A percentile compares a stretch with the other conserved stretches of the same genome.
Evolutionary conservation across 2,329 filamentous ascomycete species (phyloP).

Genomic region (Sporothrix luriei): DNA sequence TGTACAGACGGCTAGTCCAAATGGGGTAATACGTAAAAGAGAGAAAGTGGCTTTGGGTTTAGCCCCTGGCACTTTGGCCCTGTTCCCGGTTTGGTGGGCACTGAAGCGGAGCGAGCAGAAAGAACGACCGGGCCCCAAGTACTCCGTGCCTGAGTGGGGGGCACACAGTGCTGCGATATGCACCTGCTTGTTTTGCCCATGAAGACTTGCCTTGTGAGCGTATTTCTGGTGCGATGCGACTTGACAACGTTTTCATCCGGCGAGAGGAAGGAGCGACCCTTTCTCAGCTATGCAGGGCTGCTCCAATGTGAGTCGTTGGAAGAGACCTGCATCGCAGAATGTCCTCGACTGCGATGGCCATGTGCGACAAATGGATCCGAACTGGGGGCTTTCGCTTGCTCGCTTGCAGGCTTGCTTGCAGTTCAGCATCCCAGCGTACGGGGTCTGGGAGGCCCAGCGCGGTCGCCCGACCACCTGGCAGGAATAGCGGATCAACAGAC

Average conservation of each 20-base stretch:
- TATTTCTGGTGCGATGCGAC: not conserved
- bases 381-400: slow-evolving; percentile 8
- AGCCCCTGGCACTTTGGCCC: not conserved
- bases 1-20: slow-evolving; percentile 12
- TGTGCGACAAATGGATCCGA: no score
- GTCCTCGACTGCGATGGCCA: not conserved
- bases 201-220: not conserved
- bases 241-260: not conserved
- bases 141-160: slow-evolving; percentile 22
- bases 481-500: not conserved
- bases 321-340: not conserved
- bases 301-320: not conserved
- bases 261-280: slow-evolving; percentile 1
- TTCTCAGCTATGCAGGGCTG: not conserved
- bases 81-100: not conserved
- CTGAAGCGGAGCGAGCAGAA: not conserved
- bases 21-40: slow-evolving; percentile 26
- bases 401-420: no score
- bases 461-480: not conserved
- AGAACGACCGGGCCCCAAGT: slow-evolving; percentile 7
- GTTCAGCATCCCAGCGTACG: not conserved
- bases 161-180: slow-evolving; percentile 14
- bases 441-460: not conserved
- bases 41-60: not conserved
- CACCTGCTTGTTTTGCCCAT: not conserved